Base-by-base conservation (phyloP, 306 rosid genomes). In the Alnus glutinosa region DNA sequence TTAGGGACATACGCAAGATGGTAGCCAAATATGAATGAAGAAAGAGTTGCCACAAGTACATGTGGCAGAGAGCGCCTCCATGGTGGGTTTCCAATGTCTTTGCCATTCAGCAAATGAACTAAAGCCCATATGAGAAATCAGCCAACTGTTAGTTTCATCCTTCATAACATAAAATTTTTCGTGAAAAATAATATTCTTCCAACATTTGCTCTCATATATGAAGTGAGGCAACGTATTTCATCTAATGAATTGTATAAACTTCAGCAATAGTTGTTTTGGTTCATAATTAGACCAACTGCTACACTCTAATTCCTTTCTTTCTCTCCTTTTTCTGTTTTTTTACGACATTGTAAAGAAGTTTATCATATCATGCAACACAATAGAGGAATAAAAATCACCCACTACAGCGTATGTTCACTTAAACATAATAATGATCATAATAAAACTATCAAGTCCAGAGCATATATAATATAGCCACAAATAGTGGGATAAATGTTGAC, bases 21-120 rank as follows among this genome's bases (percentile, higher is more conserved):
- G 86, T 91, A 93, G 77, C 97, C 97, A 76, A 84, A 93, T 83
- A 91, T 81, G 89, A 93, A 88, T 10, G 97, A 89, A 79, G 96
- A 91, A 71, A 93, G 7, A 7, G 86, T 78, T 42, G 97, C 97
- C 70, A 88, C 94, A 69, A 91, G 70, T 55, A 88, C 83, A 85
- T 93, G 96, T 39, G 89, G 84, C 72, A 91, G 78, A 54, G 96
- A 87, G 36, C 82, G 91, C 73, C 54, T 82, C 92, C 96, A 92
- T 78, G 88, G 77, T 70, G 96, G 90, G 77, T 79, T 80, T 58
- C 76, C 87, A n/a, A 74, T 9, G 61, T 75, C 87, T 86, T 84
- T 93, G 73, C 75, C 87, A 75, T 78, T 82, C n/a, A 71, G 83
- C 63, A 84, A 42, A 55, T 86, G 89, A 37, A 55, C 86, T 78